Base-by-base conservation (phyloP, 2,329 filamentous ascomycete species). In the Hypoxylon sp. region DNA sequence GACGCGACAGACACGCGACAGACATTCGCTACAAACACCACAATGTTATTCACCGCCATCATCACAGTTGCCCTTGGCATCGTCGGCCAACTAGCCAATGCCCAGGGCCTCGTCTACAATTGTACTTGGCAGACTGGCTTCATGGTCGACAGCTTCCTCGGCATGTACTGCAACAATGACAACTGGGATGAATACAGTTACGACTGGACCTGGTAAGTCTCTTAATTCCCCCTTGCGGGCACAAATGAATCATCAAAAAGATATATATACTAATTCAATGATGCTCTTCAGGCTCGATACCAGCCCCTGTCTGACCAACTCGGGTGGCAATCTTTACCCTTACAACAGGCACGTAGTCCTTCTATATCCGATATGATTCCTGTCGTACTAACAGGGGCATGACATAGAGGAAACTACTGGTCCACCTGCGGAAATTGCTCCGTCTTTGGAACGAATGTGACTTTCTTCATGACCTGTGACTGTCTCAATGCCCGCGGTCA, bases 81-180 rank as follows among this genome's bases (percentile, higher is more conserved):
- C 48, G 45, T 43, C 2, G 77, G 80, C 3, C 80, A 65, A 6
- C 28, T 51, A 10, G 72, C 50, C n/a, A 58, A 59, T 23, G 69
- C 75, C 10, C 77, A 78, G 65, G 75, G 73, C 32, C 79, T 81
- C 61, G 57, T 78, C 56, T 59, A 60, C 30, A 78, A 76, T 59
- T 82, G 81, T 67, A 79, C 77, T n/a, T 79, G 78, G 72, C 73
- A 77, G 53, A 79, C 77, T 2, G 76, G 76, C 43, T 69, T 76
- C 45, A 67, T 82, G 34, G 71, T 73, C 6, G 75, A 73, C 38
- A 74, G 70, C 62, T 78, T 71, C 60, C 76, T 82, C 0, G 80
- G 80, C 32, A 74, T 80, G 70, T 82, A 80, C 69, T 82, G 81
- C 75, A 78, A 79, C 63, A 80, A 81, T 55, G 68, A 79, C 46